Conservation (phyloP, 306 rosid species). For the Inga leiocalycina region DNA sequence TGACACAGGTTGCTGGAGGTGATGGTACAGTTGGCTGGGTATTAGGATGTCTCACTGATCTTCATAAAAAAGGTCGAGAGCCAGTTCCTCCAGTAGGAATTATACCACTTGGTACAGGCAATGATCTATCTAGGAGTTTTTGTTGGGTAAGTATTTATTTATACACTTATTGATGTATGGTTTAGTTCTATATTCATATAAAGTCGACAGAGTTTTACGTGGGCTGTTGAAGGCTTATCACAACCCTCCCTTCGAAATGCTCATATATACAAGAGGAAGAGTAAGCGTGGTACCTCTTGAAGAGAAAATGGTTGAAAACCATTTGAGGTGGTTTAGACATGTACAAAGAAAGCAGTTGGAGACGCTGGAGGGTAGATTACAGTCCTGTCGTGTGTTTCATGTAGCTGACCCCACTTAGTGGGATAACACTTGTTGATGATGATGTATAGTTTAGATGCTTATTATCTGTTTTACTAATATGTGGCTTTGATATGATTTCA, state of each 20-base stretch:
- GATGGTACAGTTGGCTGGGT: conserved; percentile 99
- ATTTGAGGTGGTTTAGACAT: no score
- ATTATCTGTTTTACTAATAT: conserved; percentile 36
- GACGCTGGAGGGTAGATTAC: no score
- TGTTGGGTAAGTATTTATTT: conserved; percentile 75
- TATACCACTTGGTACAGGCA: conserved; percentile 96
- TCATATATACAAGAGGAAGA: no score
- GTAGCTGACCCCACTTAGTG: no score
- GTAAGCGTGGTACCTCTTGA: no score
- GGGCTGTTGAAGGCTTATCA: no score
- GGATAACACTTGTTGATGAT: neutral
- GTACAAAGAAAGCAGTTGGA: no score
- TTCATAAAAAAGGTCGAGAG: conserved; percentile 48
- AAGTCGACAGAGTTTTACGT: no score
- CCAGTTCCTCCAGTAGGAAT: conserved; percentile 93
- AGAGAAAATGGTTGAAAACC: no score
- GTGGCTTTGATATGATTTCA: conserved; percentile 44
- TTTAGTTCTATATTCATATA: no score
- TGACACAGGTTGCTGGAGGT: conserved; percentile 97
- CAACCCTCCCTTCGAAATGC: no score
- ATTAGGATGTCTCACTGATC: conserved; percentile 82
- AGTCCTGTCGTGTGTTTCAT: no score
- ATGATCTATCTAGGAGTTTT: conserved; percentile 94
- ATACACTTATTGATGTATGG: conserved; percentile 10
- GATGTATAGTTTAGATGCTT: conserved; percentile 6